A percentile compares a stretch with the other conserved stretches of the same genome.
Conservation (phyloP, 1,284 basidiomycete species). For the Ustilago trichophora region DNA sequence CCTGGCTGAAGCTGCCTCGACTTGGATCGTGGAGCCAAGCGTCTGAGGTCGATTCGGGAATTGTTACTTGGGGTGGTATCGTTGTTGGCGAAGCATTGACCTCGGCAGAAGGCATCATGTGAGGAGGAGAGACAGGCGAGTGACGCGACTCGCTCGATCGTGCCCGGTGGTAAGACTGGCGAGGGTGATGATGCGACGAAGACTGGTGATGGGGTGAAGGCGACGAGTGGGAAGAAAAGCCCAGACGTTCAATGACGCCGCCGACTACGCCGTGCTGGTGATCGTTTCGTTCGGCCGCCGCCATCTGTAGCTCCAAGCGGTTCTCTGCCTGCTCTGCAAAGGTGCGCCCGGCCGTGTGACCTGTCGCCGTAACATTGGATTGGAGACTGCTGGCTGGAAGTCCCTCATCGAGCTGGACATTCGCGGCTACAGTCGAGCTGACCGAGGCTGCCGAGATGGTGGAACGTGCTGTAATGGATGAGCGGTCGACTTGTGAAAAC, state of each 20-base stretch:
- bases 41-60: conserved; percentile 7
- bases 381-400: conserved; percentile 20
- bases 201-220: conserved; percentile 9
- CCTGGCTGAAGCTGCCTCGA: conserved; percentile 20
- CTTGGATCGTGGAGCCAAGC: conserved; percentile 28
- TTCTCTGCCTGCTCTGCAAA: conserved; percentile 31
- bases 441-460: conserved; percentile 28
- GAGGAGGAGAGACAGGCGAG: conserved; percentile 2
- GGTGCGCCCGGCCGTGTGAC: conserved; percentile 24
- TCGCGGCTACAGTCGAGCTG: conserved; percentile 25
- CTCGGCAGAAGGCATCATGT: not conserved
- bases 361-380: conserved; percentile 34
- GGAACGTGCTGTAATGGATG: conserved; percentile 18
- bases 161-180: conserved; percentile 14
- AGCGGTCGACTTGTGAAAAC: conserved; percentile 19
- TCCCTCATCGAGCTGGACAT: conserved; percentile 42
- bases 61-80: not conserved
- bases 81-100: too few relatives aligned
- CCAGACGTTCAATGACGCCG: conserved; percentile 40
- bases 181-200: conserved; percentile 1
- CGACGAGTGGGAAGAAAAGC: conserved; percentile 13
- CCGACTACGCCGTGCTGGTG: conserved; percentile 46
- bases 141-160: conserved; percentile 20
- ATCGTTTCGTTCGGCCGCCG: conserved; percentile 44
- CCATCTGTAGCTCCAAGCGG: conserved; percentile 37